Percentiles rank a stretch among this genome's conserved stretches.
phyloP scores from a whole-genome alignment of 2,329 filamentous ascomycete species.

The Aspergillus cejpii region DNA sequence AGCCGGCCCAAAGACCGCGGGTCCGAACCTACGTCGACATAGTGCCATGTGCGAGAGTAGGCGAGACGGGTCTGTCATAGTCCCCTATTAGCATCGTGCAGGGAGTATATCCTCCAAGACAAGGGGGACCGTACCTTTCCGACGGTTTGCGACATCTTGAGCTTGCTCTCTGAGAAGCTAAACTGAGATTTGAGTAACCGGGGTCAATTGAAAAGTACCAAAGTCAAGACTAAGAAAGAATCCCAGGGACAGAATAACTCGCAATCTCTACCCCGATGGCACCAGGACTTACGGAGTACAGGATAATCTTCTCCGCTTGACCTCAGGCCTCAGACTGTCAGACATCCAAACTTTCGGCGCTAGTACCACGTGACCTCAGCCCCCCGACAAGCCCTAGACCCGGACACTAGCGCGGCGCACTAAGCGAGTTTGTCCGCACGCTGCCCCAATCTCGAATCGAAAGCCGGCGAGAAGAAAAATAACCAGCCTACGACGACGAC shows the following conservation, averaged over 20 bases:
- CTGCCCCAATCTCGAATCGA: conserved; percentile 28
- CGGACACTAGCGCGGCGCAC: conserved; percentile 25
- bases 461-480: conserved; percentile 14
- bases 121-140: conserved; percentile 34
- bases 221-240: no score
- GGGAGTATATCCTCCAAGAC: neutral
- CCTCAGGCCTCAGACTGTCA: conserved; percentile 7
- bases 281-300: neutral
- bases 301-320: neutral
- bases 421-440: conserved; percentile 41
- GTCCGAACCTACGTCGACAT: conserved; percentile 64
- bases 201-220: neutral
- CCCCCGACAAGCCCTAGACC: conserved; percentile 26
- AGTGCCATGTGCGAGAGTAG: conserved; percentile 94
- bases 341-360: conserved; percentile 4
- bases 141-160: conserved; percentile 41
- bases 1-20: conserved; percentile 81
- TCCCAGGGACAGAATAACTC: no score
- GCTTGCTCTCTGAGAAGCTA: conserved; percentile 2
- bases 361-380: conserved; percentile 24
- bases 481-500: conserved; percentile 32
- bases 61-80: conserved; percentile 73
- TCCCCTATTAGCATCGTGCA: neutral
- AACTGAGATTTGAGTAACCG: conserved; percentile 8
- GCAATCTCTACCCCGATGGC: no score